A percentile compares a stretch with the other conserved stretches of the same genome.
Conservation (phyloP, 352 stramenopile species). For the Globisporangium irregulare region DNA sequence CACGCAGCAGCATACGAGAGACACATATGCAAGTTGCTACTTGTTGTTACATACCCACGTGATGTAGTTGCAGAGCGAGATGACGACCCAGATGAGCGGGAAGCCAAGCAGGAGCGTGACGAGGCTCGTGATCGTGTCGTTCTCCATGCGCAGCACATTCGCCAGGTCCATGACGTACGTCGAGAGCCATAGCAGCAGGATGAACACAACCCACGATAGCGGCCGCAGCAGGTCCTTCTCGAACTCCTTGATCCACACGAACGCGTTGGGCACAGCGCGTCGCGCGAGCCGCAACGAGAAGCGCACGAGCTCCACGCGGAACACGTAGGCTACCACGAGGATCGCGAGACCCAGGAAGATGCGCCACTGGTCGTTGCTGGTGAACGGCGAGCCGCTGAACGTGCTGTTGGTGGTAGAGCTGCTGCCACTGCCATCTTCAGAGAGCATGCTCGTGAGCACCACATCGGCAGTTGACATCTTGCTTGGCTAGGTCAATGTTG, state of each 20-base stretch:
- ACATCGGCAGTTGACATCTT: neutral
- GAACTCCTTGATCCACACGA: conserved; percentile 82
- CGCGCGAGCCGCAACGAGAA: conserved; percentile 67
- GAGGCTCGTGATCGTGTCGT: conserved; percentile 42
- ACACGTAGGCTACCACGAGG: conserved; percentile 60
- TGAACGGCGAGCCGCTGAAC: neutral
- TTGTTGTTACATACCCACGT: conserved; percentile 41
- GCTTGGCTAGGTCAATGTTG: neutral
- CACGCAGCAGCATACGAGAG: neutral
- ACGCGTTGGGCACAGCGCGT: conserved; percentile 51
- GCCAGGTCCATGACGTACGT: conserved; percentile 65
- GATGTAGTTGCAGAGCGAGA: conserved; percentile 81
- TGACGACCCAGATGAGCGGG: conserved; percentile 79
- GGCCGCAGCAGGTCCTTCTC: conserved; percentile 76
- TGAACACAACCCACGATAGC: conserved; percentile 80
- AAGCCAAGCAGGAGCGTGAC: conserved; percentile 63
- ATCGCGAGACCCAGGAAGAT: conserved; percentile 74
- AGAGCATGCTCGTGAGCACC: neutral
- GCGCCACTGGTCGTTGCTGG: conserved; percentile 67
- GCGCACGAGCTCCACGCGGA: conserved; percentile 74
- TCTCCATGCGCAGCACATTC: conserved; percentile 39
- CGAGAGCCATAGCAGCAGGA: conserved; percentile 67
- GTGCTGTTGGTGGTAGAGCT: conserved; percentile 4
- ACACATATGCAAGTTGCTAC: neutral
- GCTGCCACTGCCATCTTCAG: neutral